Conservation (phyloP, 2,329 filamentous ascomycete species). For the Emmonsiellopsis sp. region DNA sequence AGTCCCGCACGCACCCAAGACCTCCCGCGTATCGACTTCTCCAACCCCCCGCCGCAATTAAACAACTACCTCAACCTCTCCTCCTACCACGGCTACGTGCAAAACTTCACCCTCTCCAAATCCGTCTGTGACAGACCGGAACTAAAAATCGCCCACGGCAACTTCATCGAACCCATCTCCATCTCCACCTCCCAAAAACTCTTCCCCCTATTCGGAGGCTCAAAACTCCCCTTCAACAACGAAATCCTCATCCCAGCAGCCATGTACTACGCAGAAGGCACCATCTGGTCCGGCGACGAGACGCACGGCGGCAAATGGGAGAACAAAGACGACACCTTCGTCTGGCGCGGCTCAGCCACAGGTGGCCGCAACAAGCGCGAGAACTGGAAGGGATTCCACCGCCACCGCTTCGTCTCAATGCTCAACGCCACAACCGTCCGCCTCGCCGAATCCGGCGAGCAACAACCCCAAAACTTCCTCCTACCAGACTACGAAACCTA, state of each 20-base stretch:
- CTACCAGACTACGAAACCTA: constrained; percentile 34
- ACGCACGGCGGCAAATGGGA: constrained; percentile 33
- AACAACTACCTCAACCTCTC: constrained; percentile 23
- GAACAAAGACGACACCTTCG: constrained; percentile 30
- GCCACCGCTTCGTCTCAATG: constrained; percentile 67
- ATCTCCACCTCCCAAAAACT: constrained; percentile 35
- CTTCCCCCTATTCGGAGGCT: constrained; percentile 43
- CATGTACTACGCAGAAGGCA: constrained; percentile 41
- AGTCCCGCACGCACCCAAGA: constrained; percentile 13
- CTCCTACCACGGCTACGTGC: constrained; percentile 37
- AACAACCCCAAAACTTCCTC: constrained; percentile 16
- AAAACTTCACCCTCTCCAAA: constrained; percentile 38
- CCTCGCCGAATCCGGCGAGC: constrained; percentile 36
- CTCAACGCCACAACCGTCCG: constrained; percentile 55
- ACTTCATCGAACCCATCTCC: constrained; percentile 42
- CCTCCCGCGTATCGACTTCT: constrained; percentile 28
- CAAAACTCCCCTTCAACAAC: constrained; percentile 43
- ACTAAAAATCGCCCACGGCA: constrained; percentile 38
- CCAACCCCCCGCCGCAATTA: constrained; percentile 13
- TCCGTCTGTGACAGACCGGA: constrained; percentile 39
- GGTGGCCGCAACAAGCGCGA: constrained; percentile 38
- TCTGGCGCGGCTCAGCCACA: constrained; percentile 42
- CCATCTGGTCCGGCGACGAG: constrained; percentile 34
- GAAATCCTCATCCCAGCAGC: constrained; percentile 44
- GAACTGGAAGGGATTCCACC: constrained; percentile 66